These are phyloP conservation scores for Mycena polygramma DNA, from an alignment of 768 basidiomycete genomes.

Conservation along the genomic window DNA sequence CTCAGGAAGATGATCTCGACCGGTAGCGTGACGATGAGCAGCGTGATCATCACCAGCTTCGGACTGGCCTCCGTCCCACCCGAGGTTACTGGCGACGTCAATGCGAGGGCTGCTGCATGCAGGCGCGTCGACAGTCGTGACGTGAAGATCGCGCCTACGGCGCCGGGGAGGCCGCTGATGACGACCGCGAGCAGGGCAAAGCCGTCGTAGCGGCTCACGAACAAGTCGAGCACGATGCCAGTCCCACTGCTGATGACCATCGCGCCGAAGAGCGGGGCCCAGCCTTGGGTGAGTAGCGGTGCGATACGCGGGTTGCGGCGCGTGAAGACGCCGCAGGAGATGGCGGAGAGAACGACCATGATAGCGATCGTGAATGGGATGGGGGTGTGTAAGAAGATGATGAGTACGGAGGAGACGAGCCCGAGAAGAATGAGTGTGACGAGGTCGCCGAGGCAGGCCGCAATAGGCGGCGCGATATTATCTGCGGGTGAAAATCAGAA, in stretches of 20 bases:
- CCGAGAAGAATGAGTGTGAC: slow-evolving; percentile 90
- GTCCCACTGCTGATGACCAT: slow-evolving; percentile 91
- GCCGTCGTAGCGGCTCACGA: slow-evolving; percentile 88
- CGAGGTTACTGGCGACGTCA: slow-evolving; percentile 38
- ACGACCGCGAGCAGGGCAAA: slow-evolving; percentile 91
- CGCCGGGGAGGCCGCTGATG: slow-evolving; percentile 91
- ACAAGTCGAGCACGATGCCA: slow-evolving; percentile 91
- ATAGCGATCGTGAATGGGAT: slow-evolving; percentile 71
- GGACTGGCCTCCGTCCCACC: slow-evolving; percentile 54
- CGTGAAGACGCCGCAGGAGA: slow-evolving; percentile 67
- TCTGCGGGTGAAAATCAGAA: slow-evolving; percentile 58
- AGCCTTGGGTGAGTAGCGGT: slow-evolving; percentile 85
- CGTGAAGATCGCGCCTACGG: slow-evolving; percentile 91
- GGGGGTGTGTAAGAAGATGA: slow-evolving; percentile 73
- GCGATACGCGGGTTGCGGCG: slow-evolving; percentile 77
- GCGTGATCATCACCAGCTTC: slow-evolving; percentile 72
- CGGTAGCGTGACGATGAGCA: slow-evolving; percentile 83
- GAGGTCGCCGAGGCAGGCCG: slow-evolving; percentile 93
- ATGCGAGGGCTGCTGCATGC: slow-evolving; percentile 70
- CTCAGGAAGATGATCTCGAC: slow-evolving; percentile 82
- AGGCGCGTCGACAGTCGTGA: slow-evolving; percentile 92
- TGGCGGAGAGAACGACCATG: slow-evolving; percentile 60
- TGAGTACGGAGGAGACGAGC: slow-evolving; percentile 77
- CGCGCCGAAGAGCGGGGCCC: slow-evolving; percentile 91
- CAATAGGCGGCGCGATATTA: slow-evolving; percentile 96